Conservation (phyloP, 257 asterid genomes). For the Salvia splendens region DNA sequence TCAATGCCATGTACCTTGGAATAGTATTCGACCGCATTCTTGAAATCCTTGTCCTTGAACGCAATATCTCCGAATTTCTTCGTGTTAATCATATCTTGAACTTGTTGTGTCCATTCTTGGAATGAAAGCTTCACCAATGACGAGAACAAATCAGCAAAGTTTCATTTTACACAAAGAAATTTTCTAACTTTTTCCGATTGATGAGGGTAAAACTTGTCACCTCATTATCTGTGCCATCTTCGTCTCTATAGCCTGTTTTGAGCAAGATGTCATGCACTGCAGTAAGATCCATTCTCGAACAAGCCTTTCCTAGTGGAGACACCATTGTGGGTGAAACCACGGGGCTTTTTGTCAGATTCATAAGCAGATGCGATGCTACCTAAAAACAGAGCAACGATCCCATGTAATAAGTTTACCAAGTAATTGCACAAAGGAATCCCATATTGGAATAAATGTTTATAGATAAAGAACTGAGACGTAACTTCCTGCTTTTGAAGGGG, state of each 20-base stretch:
- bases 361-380: conserved; percentile 78
- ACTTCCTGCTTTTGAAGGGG: conserved; percentile 97
- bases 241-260: conserved; percentile 95
- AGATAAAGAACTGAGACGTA: neutral
- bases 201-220: conserved; percentile 40
- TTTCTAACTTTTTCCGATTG: no score
- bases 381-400: conserved; percentile 24
- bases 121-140: conserved; percentile 73
- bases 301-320: conserved; percentile 97
- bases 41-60: conserved; percentile 93
- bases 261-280: conserved; percentile 93
- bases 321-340: conserved; percentile 72
- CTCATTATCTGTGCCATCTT: conserved; percentile 99
- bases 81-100: conserved; percentile 95
- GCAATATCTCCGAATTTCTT: conserved; percentile 93
- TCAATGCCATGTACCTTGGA: conserved; percentile 62
- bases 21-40: conserved; percentile 79
- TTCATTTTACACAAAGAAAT: neutral
- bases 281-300: conserved; percentile 90
- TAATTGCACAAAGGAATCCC: no score
- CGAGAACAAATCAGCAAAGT: neutral
- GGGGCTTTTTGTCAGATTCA: conserved; percentile 75
- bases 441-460: neutral
- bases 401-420: no score
- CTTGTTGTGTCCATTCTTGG: conserved; percentile 99